Percentiles rank a stretch among this genome's conserved stretches.
These are phyloP conservation scores for Diaporthe sp. DNA, from an alignment of 2,329 filamentous ascomycete species.

Conservation along the genomic window DNA sequence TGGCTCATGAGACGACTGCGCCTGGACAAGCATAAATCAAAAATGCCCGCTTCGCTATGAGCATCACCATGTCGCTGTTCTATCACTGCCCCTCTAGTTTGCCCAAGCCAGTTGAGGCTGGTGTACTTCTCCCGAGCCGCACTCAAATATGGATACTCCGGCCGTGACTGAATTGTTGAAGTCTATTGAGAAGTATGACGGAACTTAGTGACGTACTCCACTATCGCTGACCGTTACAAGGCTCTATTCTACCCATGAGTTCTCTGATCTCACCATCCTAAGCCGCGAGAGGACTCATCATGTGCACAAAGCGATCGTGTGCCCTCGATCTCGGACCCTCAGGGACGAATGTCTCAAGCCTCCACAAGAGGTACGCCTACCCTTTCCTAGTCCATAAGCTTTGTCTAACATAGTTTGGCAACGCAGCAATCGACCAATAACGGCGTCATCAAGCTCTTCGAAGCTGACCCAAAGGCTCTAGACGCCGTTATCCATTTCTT, in stretches of 20 bases:
- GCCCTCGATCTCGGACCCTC: slow-evolving; percentile 16
- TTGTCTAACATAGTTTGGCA: not conserved
- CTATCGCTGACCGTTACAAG: not conserved
- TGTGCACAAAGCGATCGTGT: slow-evolving; percentile 22
- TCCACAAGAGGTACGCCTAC: not conserved
- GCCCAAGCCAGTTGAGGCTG: not conserved
- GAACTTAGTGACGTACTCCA: not conserved
- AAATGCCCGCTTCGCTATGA: not conserved
- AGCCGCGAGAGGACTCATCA: not conserved
- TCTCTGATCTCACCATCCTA: slow-evolving; percentile 16
- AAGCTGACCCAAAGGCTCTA: slow-evolving; percentile 36
- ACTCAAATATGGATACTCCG: not conserved
- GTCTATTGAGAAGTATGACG: not conserved
- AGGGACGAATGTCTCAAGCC: not conserved
- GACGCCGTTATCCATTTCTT: slow-evolving; percentile 36
- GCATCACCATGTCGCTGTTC: not conserved
- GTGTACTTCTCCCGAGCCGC: not conserved
- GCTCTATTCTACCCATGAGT: not conserved
- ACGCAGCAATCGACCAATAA: slow-evolving; percentile 6
- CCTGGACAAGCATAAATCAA: not conserved
- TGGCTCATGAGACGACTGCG: not conserved
- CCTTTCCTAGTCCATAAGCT: not conserved
- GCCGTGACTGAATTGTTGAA: not conserved
- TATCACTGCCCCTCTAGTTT: not conserved
- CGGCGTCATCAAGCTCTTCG: slow-evolving; percentile 20